phyloP scores from a whole-genome alignment of 805 yeast species.

The Nakazawaea wyomingensis region DNA sequence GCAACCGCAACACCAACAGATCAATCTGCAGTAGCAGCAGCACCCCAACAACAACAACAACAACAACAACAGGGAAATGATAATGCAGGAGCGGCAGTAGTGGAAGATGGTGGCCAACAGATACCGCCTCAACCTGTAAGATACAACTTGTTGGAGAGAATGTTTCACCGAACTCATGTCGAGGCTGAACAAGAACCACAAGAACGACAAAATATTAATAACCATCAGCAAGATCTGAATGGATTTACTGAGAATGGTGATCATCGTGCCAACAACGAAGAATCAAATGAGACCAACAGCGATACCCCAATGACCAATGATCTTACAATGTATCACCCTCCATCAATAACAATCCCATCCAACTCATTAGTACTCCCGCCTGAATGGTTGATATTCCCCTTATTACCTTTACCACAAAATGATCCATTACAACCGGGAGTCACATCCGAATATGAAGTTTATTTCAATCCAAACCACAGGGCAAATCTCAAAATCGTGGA shows the following conservation, averaged over 20 bases:
- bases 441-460: constrained; percentile 15
- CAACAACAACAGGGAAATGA: too few relatives aligned
- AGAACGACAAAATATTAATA: too few relatives aligned
- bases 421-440: not conserved
- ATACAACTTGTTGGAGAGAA: too few relatives aligned
- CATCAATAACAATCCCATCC: constrained; percentile 16
- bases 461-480: constrained; percentile 11
- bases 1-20: not conserved
- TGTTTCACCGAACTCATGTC: too few relatives aligned
- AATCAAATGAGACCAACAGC: not conserved
- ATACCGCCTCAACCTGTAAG: too few relatives aligned
- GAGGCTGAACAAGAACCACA: too few relatives aligned
- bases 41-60: constrained; percentile 8
- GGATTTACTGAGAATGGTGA: too few relatives aligned
- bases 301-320: too few relatives aligned
- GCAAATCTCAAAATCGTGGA: constrained; percentile 13
- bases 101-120: too few relatives aligned
- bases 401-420: constrained; percentile 7
- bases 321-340: too few relatives aligned
- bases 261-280: too few relatives aligned
- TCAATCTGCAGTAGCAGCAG: not conserved
- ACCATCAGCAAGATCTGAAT: too few relatives aligned
- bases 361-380: constrained; percentile 24
- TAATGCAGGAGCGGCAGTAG: constrained; percentile 4
- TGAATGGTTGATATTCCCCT: constrained; percentile 26